Evolutionary conservation across 257 asterid species (phyloP), one percentile per base, ranked within the genome.

Genomic region (Prunella vulgaris): DNA sequence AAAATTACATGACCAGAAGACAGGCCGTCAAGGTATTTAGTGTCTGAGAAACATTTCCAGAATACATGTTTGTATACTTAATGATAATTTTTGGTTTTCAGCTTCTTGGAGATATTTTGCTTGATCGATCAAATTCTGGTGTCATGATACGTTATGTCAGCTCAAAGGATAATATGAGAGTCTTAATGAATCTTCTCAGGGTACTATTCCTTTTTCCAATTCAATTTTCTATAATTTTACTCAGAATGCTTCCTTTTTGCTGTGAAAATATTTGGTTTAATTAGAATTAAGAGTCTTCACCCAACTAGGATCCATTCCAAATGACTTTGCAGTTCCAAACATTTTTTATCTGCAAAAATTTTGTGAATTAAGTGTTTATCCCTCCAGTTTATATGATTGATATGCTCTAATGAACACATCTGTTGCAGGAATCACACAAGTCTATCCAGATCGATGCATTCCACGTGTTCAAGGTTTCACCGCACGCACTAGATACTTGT

Each of bases 91-190:
- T 37, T 37, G 14, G 2, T 46, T 52, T 76, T 59, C 82, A 94
- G 97, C 97, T 94, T 59, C 85, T 94, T 76, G 97, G 99, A 49
- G 95, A 91, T 66, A 84, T 94, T 51, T 80, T 94, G 75, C 95
- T 94, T 27, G 97, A 94, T 61, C 90, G 97, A 33, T 80, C 97
- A 65, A 94, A 94, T 75, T 69, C 96, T 37, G 66, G 71, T 13
- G 87, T 81, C 78, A 94, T 94, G 99, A 66, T 86, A 52, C 90
- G 91, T 37, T 91, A 94, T 69, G 97, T 94, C 73, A 81, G 88
- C 83, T 84, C 93, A 8, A 82, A 67, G 83, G 84, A 82, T 15
- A 89, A 94, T 60, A 59, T 94, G 83, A 86, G 79, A 72, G 90
- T 90, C 62, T 62, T 86, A 15, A 94, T 94, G 99, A 89, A 87